Percentiles rank a stretch among this genome's conserved stretches.
These are phyloP conservation scores for Teunomyces funiuensis DNA, from an alignment of 805 yeast species.

Conservation along the genomic window DNA sequence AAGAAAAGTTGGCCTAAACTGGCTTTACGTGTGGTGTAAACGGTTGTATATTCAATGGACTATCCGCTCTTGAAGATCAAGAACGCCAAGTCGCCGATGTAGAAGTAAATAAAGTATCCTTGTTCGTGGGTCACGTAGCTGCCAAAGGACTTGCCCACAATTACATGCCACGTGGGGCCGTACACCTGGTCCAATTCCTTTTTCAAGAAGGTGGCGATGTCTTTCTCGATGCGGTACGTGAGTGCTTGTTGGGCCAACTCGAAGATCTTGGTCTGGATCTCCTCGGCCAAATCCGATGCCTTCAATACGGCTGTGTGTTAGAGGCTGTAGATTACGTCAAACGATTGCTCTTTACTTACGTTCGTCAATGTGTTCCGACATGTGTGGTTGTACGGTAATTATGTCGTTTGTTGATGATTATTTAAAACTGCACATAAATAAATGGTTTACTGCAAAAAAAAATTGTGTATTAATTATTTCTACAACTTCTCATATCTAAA, in stretches of 20 bases:
- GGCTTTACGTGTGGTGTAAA: too few relatives aligned
- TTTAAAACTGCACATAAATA: conserved; percentile 3
- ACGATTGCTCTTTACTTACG: neutral
- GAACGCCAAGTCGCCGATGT: conserved; percentile 67
- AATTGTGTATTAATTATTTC: neutral
- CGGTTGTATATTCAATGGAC: neutral
- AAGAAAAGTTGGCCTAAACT: conserved; percentile 42
- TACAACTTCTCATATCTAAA: conserved; percentile 20
- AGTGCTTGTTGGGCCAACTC: conserved; percentile 47
- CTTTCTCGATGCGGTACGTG: conserved; percentile 50
- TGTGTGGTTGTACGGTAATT: neutral
- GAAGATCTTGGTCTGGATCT: conserved; percentile 50
- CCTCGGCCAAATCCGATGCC: conserved; percentile 50
- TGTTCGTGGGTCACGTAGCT: conserved; percentile 77
- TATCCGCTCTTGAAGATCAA: conserved; percentile 68
- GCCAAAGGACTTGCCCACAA: conserved; percentile 79
- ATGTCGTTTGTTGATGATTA: neutral
- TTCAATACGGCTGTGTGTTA: conserved; percentile 35
- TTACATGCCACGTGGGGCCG: conserved; percentile 79
- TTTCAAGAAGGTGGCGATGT: conserved; percentile 64
- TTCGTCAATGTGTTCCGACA: neutral
- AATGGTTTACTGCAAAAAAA: neutral
- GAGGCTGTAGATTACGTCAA: neutral
- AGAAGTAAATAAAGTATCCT: conserved; percentile 70
- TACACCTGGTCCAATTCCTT: conserved; percentile 61